Evolutionary conservation across 2,329 filamentous ascomycete species (phyloP), one percentile per base, ranked within the genome.

Genomic region (Zymoseptoria brevis): DNA sequence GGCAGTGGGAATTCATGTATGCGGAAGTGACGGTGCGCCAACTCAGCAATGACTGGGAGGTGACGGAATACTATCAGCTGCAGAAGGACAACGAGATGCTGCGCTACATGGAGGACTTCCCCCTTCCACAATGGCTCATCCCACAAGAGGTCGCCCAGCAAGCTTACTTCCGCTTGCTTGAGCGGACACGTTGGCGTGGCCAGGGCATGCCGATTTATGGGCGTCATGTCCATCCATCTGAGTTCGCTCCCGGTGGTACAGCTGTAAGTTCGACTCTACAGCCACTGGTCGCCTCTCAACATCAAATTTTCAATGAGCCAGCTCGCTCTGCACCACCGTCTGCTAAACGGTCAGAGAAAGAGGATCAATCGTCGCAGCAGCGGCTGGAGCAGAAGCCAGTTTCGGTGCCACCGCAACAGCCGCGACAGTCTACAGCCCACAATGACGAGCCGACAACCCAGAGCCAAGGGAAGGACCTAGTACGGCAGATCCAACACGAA

Each of bases 71-170:
- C 19, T 69, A 70, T 55, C 67, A 70, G 57, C 57, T 55, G 11
- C 55, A 65, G 30, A 66, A 69, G 48, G 69, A 69, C 58, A 54
- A 60, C n/a, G 66, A 69, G 54, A 69, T 70, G 64, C 54, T 67
- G 19, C 57, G 59, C 16, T 72, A 72, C 59, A 35, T 71, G 41
- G 54, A 68, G 19, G 65, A 70, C 24, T 69, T 57, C 51, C 66
- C 67, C 9, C 54, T 70, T 9, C n/a, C 55, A n/a, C 50, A 61
- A 13, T 72, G 70, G 70, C 55, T 70, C 26, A 67, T 70, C 26
- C 59, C 64, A 11, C 56, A 57, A 24, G 58, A 64, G 16, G 56
- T 62, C 8, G 69, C 70, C 3, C 53, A 57, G 21, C 54, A 59
- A 19, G 66, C 69, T 8, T 65, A 66, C 55, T 50, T 57, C 35